Percentiles rank a stretch among this genome's conserved stretches.
Conservation (phyloP, 2,329 filamentous ascomycete genomes). For the Lasiodiplodia gonubiensis region DNA sequence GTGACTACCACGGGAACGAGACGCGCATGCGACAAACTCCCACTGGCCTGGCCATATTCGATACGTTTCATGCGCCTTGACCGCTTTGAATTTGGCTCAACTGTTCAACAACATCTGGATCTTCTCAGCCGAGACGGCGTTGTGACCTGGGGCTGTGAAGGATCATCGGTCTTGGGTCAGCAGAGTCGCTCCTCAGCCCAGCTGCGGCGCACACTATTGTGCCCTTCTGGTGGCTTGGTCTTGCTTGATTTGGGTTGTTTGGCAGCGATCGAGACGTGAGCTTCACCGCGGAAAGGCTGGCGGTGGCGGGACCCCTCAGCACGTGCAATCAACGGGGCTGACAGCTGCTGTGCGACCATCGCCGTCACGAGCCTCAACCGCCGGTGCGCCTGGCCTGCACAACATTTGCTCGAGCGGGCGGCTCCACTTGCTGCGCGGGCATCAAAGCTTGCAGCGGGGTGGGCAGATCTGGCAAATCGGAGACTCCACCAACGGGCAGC, state of each 20-base stretch:
- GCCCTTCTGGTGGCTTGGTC: neutral
- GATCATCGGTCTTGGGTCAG: neutral
- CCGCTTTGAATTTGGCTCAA: constrained; percentile 1
- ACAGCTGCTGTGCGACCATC: constrained; percentile 26
- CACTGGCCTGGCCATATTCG: neutral
- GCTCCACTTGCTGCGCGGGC: constrained; percentile 27
- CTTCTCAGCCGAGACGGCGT: neutral
- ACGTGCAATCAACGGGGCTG: constrained; percentile 18
- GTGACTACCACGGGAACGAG: neutral
- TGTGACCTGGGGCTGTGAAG: neutral
- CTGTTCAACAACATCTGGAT: neutral
- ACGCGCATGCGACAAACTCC: neutral
- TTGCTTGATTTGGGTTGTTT: neutral
- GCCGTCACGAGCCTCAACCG: constrained; percentile 27
- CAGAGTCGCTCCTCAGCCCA: neutral
- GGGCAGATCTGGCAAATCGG: constrained; percentile 15
- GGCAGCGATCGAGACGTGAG: neutral
- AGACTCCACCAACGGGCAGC: constrained; percentile 22
- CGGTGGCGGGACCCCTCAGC: constrained; percentile 2
- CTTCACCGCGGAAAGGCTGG: neutral
- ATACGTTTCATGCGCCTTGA: constrained; percentile 3
- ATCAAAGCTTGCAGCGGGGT: constrained; percentile 25
- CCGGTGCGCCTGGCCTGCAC: constrained; percentile 15
- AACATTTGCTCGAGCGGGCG: constrained; percentile 25
- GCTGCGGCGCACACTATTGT: neutral